Base-by-base conservation (phyloP, 2,329 filamentous ascomycete genomes). In the Alternaria angustiovoidea region DNA sequence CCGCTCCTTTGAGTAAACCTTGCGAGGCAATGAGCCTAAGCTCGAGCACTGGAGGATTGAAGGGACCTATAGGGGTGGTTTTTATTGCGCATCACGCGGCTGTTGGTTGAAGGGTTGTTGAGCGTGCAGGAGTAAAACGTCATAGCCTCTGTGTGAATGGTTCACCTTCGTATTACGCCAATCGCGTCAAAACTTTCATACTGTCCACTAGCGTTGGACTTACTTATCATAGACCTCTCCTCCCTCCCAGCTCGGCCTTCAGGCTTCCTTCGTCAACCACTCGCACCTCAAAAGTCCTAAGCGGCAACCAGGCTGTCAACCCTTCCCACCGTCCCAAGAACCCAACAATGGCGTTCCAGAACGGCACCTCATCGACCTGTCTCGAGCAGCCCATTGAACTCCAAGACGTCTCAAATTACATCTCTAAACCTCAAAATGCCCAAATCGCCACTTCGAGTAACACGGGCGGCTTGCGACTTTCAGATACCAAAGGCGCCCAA, bases 361-460 rank as follows among this genome's bases (percentile, higher is more conserved):
- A 76, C 48, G 72, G 71, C 52, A 67, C 62, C 32, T 75, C 76
- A 1, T 76, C 77, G 11, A 79, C 76, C 11, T 77, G 63, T 57
- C 67, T 78, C 24, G 72, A 75, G 58, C 63, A 64, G 5, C 65
- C 71, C 20, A 51, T 78, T 44, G 69, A 76, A 57, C 72, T 78
- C 7, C 66, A 72, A 38, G 71, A 78, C 36, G 42, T 78, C 44
- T 70, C 72, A 4, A 28, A 55, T 9, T 68, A 65, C 32, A 53
- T 70, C n/a, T 26, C 64, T 42, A 64, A 65, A 22, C 71, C 72
- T 1, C 56, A 63, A 30, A 58, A 67, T 34, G 70, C 65, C 24
- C 74, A 70, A 57, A 42, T 65, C 22, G 44, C 67, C 4, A 48
- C 39, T 5, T 59, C 63, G 12, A 36, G 30, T 44, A 47, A 12